Percentiles rank a stretch among this genome's conserved stretches.
Evolutionary conservation across 176 grass and related monocot species (phyloP).

Genomic region (Rhipidocladum racemiflorum): DNA sequence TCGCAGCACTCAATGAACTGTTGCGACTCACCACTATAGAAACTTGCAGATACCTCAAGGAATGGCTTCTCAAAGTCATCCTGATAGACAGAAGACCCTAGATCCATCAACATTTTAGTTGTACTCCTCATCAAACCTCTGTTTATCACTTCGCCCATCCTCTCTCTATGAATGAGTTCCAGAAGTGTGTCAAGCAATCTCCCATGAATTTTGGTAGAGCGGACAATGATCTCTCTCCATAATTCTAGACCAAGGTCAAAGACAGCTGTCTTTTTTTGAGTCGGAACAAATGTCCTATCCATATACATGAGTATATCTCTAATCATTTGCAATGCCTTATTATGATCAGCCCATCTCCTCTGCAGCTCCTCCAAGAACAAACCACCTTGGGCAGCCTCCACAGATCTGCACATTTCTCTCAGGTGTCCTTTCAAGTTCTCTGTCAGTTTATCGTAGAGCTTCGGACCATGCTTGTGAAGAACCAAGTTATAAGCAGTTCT

Average conservation of each 20-base stretch:
- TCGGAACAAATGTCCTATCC: slow-evolving; percentile 7
- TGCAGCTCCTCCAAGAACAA: slow-evolving; percentile 5
- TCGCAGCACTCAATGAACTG: slow-evolving; percentile 57
- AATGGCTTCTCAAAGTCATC: slow-evolving; percentile 66
- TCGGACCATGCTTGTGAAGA: slow-evolving; percentile 12
- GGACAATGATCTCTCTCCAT: slow-evolving; percentile 12
- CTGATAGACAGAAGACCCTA: slow-evolving; percentile 55
- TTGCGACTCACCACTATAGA: slow-evolving; percentile 60
- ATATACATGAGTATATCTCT: slow-evolving; percentile 17
- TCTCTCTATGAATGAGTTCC: slow-evolving; percentile 57
- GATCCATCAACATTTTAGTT: slow-evolving; percentile 62
- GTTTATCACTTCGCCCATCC: slow-evolving; percentile 61
- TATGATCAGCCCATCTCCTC: slow-evolving; percentile 13
- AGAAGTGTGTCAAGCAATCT: slow-evolving; percentile 37
- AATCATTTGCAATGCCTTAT: slow-evolving; percentile 13
- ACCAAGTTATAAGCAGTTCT: slow-evolving; percentile 21
- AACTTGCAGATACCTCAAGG: slow-evolving; percentile 56
- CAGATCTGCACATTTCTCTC: not conserved
- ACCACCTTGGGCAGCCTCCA: slow-evolving; percentile 20
- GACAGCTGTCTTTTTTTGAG: slow-evolving; percentile 3
- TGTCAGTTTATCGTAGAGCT: not conserved
- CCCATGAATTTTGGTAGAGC: slow-evolving; percentile 7
- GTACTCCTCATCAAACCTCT: slow-evolving; percentile 58
- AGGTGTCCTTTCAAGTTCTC: slow-evolving; percentile 8
- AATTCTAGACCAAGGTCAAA: slow-evolving; percentile 13